These are phyloP conservation scores for Acmispon strigosus DNA, from an alignment of 306 rosid genomes.

Conservation along the genomic window DNA sequence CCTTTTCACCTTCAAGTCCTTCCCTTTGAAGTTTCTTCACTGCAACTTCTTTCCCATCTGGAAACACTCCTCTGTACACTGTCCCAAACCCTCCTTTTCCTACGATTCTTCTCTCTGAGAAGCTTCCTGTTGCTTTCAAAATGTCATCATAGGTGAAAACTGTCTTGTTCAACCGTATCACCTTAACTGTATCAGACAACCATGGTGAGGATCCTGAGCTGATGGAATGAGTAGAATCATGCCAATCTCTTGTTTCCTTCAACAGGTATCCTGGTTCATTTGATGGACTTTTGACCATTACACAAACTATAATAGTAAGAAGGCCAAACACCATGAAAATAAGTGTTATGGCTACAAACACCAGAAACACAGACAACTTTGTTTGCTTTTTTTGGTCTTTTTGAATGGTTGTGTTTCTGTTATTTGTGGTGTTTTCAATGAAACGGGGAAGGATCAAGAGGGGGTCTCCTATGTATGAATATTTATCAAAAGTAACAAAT, in stretches of 20 bases:
- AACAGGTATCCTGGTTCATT: slow-evolving; percentile 40
- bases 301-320: slow-evolving; percentile 41
- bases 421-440: slow-evolving; percentile 22
- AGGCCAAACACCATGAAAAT: slow-evolving; percentile 45
- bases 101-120: slow-evolving; percentile 73
- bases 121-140: slow-evolving; percentile 63
- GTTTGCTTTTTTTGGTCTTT: slow-evolving; percentile 3
- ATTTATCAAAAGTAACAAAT: slow-evolving; percentile 59
- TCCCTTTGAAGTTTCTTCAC: slow-evolving; percentile 81
- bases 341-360: slow-evolving; percentile 32
- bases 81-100: slow-evolving; percentile 96
- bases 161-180: slow-evolving; percentile 74
- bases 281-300: slow-evolving; percentile 34
- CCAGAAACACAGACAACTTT: slow-evolving; percentile 33
- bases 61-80: slow-evolving; percentile 69
- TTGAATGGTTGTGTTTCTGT: background rate
- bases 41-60: slow-evolving; percentile 77
- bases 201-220: slow-evolving; percentile 63
- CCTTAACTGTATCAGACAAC: slow-evolving; percentile 56
- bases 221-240: slow-evolving; percentile 50
- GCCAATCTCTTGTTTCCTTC: slow-evolving; percentile 32
- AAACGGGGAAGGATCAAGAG: slow-evolving; percentile 50
- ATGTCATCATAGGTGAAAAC: slow-evolving; percentile 80
- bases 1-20: slow-evolving; percentile 87
- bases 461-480: slow-evolving; percentile 69